A percentile compares a stretch with the other conserved stretches of the same genome.
phyloP scores from a whole-genome alignment of 2,329 filamentous ascomycete species.

The Trichoderma sp. region DNA sequence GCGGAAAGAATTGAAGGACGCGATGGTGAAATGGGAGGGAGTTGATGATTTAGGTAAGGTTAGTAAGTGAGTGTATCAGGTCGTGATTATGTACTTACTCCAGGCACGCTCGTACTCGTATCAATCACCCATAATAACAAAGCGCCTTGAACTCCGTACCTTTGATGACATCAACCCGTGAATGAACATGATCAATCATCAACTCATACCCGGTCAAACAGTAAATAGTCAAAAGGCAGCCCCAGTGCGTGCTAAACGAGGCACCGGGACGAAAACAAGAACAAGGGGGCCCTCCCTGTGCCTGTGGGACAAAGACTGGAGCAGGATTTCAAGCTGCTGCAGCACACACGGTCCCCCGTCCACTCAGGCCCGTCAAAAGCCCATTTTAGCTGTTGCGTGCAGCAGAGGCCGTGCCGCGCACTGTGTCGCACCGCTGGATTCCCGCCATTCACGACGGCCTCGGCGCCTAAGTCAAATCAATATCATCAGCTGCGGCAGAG shows the following conservation, averaged over 20 bases:
- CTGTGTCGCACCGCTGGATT: not conserved
- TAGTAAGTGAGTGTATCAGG: not conserved
- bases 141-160: not conserved
- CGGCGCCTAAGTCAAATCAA: not conserved
- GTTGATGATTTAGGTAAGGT: too few relatives aligned
- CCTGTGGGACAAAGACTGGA: not conserved
- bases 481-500: constrained; percentile 17
- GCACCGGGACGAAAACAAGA: not conserved
- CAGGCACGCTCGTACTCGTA: not conserved
- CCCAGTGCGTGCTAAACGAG: not conserved
- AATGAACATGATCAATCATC: not conserved
- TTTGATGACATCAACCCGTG: not conserved
- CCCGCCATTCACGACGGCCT: not conserved
- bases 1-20: not conserved
- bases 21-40: not conserved
- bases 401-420: not conserved
- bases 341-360: not conserved
- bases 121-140: not conserved
- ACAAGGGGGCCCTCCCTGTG: not conserved
- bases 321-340: not conserved
- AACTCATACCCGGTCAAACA: not conserved
- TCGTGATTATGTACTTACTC: not conserved
- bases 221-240: not conserved
- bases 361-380: not conserved
- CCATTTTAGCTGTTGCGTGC: not conserved